A percentile compares a stretch with the other conserved stretches of the same genome.
Evolutionary conservation across 2,329 filamentous ascomycete species (phyloP).

Genomic region (Colletotrichum viniferum): DNA sequence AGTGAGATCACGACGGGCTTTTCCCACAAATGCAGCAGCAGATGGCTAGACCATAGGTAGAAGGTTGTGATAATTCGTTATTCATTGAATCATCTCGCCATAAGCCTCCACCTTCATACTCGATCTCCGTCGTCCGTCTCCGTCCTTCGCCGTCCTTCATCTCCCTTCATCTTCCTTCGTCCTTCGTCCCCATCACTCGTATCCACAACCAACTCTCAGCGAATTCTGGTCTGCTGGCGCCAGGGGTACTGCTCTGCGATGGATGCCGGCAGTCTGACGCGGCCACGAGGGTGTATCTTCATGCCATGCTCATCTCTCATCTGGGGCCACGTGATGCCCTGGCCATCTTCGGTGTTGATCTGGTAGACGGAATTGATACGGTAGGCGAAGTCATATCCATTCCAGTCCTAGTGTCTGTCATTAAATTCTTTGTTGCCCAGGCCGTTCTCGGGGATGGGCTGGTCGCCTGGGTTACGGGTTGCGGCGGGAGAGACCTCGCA

Average conservation of each 20-base stretch:
- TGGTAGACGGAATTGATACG: conserved; percentile 27
- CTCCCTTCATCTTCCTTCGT: fast-evolving
- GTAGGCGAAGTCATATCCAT: conserved; percentile 32
- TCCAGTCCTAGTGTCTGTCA: conserved; percentile 24
- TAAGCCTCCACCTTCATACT: too few relatives aligned
- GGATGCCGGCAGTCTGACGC: neutral
- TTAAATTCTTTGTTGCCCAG: conserved; percentile 32
- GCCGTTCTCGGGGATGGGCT: conserved; percentile 22
- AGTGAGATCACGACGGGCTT: neutral
- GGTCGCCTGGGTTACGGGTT: conserved; percentile 22
- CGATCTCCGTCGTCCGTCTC: too few relatives aligned
- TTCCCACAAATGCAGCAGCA: too few relatives aligned
- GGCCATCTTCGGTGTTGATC: neutral
- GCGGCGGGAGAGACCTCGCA: conserved; percentile 23
- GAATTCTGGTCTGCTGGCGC: neutral
- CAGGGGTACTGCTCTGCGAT: neutral
- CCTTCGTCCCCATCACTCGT: fast-evolving
- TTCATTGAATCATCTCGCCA: neutral
- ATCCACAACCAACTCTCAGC: fast-evolving
- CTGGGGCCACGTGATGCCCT: conserved; percentile 15
- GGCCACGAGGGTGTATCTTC: neutral
- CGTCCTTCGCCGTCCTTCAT: too few relatives aligned
- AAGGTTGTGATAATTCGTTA: too few relatives aligned
- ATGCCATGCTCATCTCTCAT: conserved; percentile 15
- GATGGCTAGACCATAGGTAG: too few relatives aligned